A percentile compares a stretch with the other conserved stretches of the same genome.
Evolutionary conservation across 2,329 filamentous ascomycete genomes (phyloP).

Genomic region (Pseudocercospora eumusae): DNA sequence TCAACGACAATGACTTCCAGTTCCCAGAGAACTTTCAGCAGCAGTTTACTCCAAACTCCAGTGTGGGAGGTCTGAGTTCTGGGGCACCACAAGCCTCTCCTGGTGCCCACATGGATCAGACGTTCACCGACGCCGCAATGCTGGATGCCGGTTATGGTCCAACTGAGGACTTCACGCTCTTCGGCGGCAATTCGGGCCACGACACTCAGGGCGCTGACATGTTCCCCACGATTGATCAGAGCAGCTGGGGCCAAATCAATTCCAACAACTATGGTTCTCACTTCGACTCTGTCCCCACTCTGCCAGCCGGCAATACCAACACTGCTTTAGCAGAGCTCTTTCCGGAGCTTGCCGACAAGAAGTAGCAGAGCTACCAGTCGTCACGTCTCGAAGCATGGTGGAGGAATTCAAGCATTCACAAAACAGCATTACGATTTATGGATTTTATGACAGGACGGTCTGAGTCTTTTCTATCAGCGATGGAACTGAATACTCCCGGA

Average conservation of each 20-base stretch:
- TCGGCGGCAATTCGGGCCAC: constrained; percentile 34
- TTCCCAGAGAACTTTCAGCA: constrained; percentile 40
- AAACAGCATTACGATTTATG: constrained; percentile 7
- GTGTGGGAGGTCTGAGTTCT: constrained; percentile 26
- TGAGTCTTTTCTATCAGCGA: constrained; percentile 1
- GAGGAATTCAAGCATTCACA: background rate
- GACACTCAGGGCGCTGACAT: constrained; percentile 31
- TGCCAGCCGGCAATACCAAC: constrained; percentile 25
- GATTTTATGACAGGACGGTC: constrained; percentile 9
- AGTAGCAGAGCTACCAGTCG: background rate
- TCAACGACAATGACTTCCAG: constrained; percentile 63
- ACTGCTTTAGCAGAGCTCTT: constrained; percentile 28
- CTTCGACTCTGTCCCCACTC: constrained; percentile 23
- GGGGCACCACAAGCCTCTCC: constrained; percentile 63
- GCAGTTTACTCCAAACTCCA: constrained; percentile 34
- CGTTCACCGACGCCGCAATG: constrained; percentile 52
- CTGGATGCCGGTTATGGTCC: constrained; percentile 55
- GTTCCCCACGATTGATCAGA: constrained; percentile 35
- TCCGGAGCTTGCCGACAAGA: constrained; percentile 23
- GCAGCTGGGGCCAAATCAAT: constrained; percentile 42
- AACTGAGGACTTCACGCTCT: constrained; percentile 64
- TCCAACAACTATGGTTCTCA: constrained; percentile 29
- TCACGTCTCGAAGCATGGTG: background rate
- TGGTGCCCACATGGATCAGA: constrained; percentile 68
- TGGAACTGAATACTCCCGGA: constrained; percentile 9